Conservation (phyloP, 2,329 filamentous ascomycete species). For the Penicillium thymicola region DNA sequence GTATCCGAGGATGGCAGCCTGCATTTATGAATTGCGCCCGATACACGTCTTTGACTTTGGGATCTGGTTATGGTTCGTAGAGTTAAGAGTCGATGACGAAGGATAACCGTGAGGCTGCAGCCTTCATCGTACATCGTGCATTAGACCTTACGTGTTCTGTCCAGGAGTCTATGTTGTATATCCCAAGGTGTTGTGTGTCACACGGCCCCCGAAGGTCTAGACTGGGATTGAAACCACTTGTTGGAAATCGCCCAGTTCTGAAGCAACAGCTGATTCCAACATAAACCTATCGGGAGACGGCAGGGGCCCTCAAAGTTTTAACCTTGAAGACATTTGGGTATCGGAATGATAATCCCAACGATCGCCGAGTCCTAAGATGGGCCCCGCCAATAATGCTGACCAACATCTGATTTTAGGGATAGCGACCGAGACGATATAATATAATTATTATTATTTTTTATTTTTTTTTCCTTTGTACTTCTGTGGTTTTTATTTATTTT, state of each 20-base stretch:
- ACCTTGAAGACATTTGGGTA: conserved; percentile 1
- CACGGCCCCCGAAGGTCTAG: conserved; percentile 7
- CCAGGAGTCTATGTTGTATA: neutral
- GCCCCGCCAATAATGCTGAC: neutral
- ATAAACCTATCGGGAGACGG: conserved; percentile 16
- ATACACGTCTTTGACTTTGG: neutral
- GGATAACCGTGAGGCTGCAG: conserved; percentile 3
- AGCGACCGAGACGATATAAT: neutral
- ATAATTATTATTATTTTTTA: neutral
- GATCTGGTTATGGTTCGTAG: neutral
- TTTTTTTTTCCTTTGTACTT: neutral
- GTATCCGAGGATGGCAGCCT: conserved; percentile 14
- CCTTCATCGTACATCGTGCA: conserved; percentile 2
- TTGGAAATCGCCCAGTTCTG: conserved; percentile 4
- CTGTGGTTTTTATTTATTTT: neutral
- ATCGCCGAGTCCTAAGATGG: conserved; percentile 9
- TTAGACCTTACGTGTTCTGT: conserved; percentile 5
- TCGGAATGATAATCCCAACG: conserved; percentile 8
- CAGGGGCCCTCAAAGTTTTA: conserved; percentile 14
- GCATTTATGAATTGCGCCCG: conserved; percentile 8
- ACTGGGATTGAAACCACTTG: neutral
- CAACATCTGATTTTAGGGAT: neutral
- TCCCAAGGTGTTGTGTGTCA: conserved; percentile 8
- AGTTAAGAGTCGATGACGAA: conserved; percentile 5
- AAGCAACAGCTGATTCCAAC: conserved; percentile 10